Evolutionary conservation across 2,329 filamentous ascomycete genomes (phyloP), one percentile per base, ranked within the genome.

Genomic region (Nigrograna mackinnonii): DNA sequence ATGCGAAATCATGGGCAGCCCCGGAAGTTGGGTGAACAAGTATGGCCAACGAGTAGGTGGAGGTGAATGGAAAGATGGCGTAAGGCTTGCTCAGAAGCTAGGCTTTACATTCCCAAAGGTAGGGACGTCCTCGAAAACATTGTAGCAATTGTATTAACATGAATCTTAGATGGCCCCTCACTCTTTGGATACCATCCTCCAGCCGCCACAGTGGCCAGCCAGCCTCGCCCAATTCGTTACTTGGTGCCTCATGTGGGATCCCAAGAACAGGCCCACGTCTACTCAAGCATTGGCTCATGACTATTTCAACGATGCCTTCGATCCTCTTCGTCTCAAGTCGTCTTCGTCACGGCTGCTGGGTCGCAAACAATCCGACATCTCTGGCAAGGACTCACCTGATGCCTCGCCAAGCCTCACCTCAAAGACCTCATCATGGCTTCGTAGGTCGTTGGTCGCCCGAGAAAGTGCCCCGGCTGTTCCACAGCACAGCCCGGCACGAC

Each of bases 221-320:
- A 86, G 90, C 16, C 79, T 99, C 41, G 87, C 86, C 60, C 84
- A 95, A 45, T 97, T 99, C 62, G 94, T 99, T 45, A 99, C 94
- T 13, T 96, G 91, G 91, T 99, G 94, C 70, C 72, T 99, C 54
- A 94, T 97, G 88, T 99, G 94, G 94, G 94, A 99, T 69, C 94
- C 94, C 9, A 95, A 91, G 74, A 84, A 77, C 61, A 82, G 94
- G 47, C 94, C 94, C 33, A 97, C 91, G 4, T 96, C 92, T 2
- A 85, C 87, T 0, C 91, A 99, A 69, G 92, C 94, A n/a, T 74
- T 99, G 53, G 87, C 88, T 28, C 94, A 99, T 67, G 92, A 96
- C 55, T 99, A 95, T 70, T 99, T 99, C 60, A 70, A 79, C 22
- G 94, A 97, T 71, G 94, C 94, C 2, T 83, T 95, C 37, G 94